These are phyloP conservation scores for Rhizopogon vulgaris DNA, from an alignment of 768 basidiomycete species.

Conservation along the genomic window DNA sequence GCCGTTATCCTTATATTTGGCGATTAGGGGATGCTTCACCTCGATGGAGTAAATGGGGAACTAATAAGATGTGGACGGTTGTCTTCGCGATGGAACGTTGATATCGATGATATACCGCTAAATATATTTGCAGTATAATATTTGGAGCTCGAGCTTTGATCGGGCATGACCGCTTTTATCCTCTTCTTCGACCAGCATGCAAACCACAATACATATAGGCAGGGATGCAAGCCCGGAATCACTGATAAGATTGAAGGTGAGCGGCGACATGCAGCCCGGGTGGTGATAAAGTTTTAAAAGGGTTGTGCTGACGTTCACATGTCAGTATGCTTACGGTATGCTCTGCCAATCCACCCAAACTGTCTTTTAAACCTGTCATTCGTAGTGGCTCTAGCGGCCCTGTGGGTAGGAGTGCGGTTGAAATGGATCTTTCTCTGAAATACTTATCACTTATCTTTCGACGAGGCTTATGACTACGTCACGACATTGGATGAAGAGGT, in stretches of 20 bases:
- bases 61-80: not conserved
- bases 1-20: too few relatives aligned
- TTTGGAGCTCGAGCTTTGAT: not conserved
- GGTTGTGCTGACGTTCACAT: not conserved
- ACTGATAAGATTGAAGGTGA: not conserved
- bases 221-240: not conserved
- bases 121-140: not conserved
- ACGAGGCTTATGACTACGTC: conserved; percentile 1
- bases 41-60: not conserved
- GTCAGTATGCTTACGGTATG: not conserved
- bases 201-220: not conserved
- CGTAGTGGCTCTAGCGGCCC: not conserved
- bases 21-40: not conserved
- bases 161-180: not conserved
- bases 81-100: not conserved
- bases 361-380: not conserved
- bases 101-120: too few relatives aligned
- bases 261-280: not conserved
- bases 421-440: not conserved
- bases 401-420: not conserved
- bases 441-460: not conserved
- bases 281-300: too few relatives aligned
- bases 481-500: conserved; percentile 2
- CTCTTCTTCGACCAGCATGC: not conserved
- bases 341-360: not conserved